Evolutionary conservation across 345 rosid species (phyloP).

Genomic region (Mangifera indica): DNA sequence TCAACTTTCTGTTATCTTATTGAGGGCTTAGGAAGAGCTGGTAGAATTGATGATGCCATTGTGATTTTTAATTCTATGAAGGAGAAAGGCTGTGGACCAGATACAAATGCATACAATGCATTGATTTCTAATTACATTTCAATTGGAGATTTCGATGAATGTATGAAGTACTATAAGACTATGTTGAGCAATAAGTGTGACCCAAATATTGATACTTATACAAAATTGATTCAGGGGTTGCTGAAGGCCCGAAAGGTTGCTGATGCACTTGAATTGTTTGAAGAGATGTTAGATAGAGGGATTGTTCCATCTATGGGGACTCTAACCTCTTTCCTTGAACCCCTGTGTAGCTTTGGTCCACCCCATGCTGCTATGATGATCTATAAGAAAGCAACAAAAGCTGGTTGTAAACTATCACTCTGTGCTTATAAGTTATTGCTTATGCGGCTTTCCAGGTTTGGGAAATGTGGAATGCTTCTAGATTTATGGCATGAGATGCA

Average conservation of each 20-base stretch:
- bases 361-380: constrained; percentile 83
- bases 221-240: constrained; percentile 55
- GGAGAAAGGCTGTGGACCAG: constrained; percentile 46
- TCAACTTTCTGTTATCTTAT: constrained; percentile 55
- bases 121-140: constrained; percentile 67
- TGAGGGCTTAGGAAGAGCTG: constrained; percentile 81
- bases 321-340: constrained; percentile 60
- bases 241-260: constrained; percentile 75
- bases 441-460: constrained; percentile 78
- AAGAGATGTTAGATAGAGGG: constrained; percentile 66
- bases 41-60: constrained; percentile 60
- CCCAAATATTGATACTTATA: constrained; percentile 62
- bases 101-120: constrained; percentile 63
- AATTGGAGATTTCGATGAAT: constrained; percentile 52
- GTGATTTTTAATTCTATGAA: constrained; percentile 52
- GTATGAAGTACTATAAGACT: constrained; percentile 47
- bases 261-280: constrained; percentile 83
- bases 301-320: constrained; percentile 63
- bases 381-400: constrained; percentile 70
- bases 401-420: constrained; percentile 62
- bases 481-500: constrained; percentile 89
- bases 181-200: constrained; percentile 51
- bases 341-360: constrained; percentile 80
- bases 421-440: constrained; percentile 75
- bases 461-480: constrained; percentile 85